Evolutionary conservation across 495 filamentous ascomycete species (phyloP).

Genomic region (Penicillium goetzii): DNA sequence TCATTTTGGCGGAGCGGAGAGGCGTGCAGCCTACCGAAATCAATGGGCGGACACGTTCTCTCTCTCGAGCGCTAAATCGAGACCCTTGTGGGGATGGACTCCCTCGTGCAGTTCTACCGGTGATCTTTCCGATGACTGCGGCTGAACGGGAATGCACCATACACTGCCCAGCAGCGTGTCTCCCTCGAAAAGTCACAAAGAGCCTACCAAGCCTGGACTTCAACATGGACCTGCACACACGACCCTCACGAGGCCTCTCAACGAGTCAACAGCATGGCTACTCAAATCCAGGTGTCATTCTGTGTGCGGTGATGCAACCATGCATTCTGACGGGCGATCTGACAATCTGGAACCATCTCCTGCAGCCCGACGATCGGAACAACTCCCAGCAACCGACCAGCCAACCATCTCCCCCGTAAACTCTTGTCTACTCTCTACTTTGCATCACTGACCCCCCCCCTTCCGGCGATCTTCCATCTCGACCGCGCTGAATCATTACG

Average conservation of each 20-base stretch:
- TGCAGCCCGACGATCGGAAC: conserved; percentile 8
- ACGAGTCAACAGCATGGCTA: background rate
- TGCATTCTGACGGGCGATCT: conserved; percentile 6
- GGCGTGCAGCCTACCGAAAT: background rate
- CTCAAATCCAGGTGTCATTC: background rate
- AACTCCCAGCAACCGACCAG: background rate
- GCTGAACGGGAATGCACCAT: background rate
- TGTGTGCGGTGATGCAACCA: conserved; percentile 9
- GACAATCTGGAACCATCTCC: conserved; percentile 1
- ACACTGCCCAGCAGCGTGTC: background rate
- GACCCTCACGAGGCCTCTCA: background rate
- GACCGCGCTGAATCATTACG: background rate
- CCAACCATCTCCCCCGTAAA: background rate
- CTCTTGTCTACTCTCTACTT: too few species aligned
- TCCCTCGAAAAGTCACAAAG: background rate
- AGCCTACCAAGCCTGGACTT: background rate
- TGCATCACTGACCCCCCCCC: too few species aligned
- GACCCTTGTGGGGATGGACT: background rate
- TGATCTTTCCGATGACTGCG: background rate
- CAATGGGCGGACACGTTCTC: background rate
- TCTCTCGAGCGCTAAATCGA: background rate
- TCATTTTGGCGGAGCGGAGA: background rate
- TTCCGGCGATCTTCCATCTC: background rate
- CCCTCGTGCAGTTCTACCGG: background rate
- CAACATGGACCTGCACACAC: background rate